phyloP scores from a whole-genome alignment of 2,329 filamentous ascomycete species.

The Trichoderma sp. region DNA sequence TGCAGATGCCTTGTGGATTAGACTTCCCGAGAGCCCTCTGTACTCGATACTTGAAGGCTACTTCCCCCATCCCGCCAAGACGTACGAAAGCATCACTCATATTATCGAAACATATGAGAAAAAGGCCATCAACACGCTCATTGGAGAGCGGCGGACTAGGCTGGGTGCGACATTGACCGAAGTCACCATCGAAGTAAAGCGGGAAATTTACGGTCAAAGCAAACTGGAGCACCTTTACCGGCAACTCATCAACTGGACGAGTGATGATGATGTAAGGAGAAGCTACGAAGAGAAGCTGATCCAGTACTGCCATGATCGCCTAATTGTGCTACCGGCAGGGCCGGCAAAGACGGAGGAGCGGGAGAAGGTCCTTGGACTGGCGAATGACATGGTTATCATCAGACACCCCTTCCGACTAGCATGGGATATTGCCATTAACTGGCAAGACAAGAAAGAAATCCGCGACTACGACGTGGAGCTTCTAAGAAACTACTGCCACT shows the following conservation, averaged over 20 bases:
- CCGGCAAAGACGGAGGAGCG: constrained; percentile 67
- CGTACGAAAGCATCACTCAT: constrained; percentile 78
- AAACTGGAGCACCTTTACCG: constrained; percentile 77
- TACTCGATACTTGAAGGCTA: constrained; percentile 82
- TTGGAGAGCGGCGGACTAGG: constrained; percentile 82
- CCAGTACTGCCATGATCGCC: constrained; percentile 72
- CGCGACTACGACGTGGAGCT: constrained; percentile 73
- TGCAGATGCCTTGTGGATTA: constrained; percentile 69
- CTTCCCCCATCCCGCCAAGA: constrained; percentile 72
- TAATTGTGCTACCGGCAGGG: constrained; percentile 64
- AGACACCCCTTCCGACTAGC: constrained; percentile 85
- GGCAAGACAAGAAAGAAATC: constrained; percentile 74
- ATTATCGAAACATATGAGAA: constrained; percentile 84
- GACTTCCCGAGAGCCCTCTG: constrained; percentile 75
- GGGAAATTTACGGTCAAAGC: constrained; percentile 74
- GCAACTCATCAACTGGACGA: constrained; percentile 84
- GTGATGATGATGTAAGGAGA: constrained; percentile 78
- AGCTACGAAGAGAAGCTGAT: constrained; percentile 88
- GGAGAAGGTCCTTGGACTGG: constrained; percentile 69
- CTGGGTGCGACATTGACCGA: constrained; percentile 80
- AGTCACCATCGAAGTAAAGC: constrained; percentile 82
- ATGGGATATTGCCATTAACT: constrained; percentile 89
- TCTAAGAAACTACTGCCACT: constrained; percentile 74
- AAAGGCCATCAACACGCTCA: constrained; percentile 82
- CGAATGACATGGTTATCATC: constrained; percentile 92